Evolutionary conservation across 2,329 filamentous ascomycete genomes (phyloP).

Genomic region (Ophiostoma piceae): DNA sequence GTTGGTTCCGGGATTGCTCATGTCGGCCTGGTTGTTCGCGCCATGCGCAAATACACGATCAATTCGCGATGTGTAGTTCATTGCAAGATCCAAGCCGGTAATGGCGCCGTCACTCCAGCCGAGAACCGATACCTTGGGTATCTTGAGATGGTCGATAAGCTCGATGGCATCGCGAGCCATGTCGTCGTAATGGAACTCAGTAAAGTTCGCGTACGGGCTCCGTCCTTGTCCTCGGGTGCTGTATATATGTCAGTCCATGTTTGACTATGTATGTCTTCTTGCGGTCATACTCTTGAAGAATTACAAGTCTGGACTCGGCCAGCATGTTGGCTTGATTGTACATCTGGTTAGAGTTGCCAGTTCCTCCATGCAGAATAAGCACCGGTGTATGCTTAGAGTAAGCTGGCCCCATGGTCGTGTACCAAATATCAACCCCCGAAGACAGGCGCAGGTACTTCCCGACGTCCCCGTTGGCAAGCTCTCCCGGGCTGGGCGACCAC

Average conservation of each 20-base stretch:
- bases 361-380: slow-evolving; percentile 12
- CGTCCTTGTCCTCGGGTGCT: slow-evolving; percentile 15
- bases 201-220: slow-evolving; percentile 8
- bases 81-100: slow-evolving; percentile 9
- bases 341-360: slow-evolving; percentile 14
- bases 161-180: slow-evolving; percentile 14
- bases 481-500: not conserved
- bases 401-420: slow-evolving; percentile 11
- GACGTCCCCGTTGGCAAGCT: slow-evolving; percentile 8
- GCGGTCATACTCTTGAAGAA: slow-evolving; percentile 13
- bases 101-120: slow-evolving; percentile 16
- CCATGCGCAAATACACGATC: slow-evolving; percentile 15
- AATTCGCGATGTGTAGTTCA: slow-evolving; percentile 13
- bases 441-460: slow-evolving; percentile 13
- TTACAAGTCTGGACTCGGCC: slow-evolving; percentile 14
- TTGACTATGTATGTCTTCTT: not conserved
- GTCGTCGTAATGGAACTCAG: slow-evolving; percentile 13
- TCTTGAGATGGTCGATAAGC: slow-evolving; percentile 8
- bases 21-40: slow-evolving; percentile 15
- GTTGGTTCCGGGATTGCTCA: slow-evolving; percentile 14
- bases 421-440: slow-evolving; percentile 14
- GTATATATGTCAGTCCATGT: not conserved
- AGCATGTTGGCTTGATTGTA: slow-evolving; percentile 13
- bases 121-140: not conserved
- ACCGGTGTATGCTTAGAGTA: slow-evolving; percentile 13